Conservation (phyloP, 192 early-diverging fungal species). For the Endogone sp. region DNA sequence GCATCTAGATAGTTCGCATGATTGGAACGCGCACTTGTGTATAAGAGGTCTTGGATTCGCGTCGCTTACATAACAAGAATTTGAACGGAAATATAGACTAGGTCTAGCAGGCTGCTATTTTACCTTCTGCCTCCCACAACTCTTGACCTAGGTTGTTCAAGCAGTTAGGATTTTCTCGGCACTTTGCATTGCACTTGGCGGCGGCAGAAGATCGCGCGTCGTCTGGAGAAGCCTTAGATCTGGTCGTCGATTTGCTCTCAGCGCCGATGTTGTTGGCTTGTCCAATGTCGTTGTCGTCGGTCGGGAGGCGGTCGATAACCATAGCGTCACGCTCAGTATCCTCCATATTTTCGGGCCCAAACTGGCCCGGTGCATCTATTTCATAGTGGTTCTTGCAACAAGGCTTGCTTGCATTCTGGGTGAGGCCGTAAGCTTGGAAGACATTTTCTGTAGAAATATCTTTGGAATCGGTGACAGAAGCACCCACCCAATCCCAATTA, state of each 20-base stretch:
- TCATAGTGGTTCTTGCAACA: not conserved
- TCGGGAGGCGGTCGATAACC: not conserved
- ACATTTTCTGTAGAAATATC: not conserved
- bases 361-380: too few relatives aligned
- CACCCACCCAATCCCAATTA: not conserved
- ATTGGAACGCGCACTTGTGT: not conserved
- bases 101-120: too few relatives aligned
- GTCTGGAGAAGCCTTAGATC: too few relatives aligned
- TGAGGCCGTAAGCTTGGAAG: not conserved
- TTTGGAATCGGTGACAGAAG: not conserved
- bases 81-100: too few relatives aligned
- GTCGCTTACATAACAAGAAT: not conserved
- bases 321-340: not conserved
- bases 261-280: not conserved
- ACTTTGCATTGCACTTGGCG: not conserved
- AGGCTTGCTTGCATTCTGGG: not conserved
- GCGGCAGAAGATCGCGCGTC: not conserved
- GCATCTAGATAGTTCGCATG: not conserved
- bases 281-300: not conserved
- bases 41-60: not conserved
- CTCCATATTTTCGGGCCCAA: not conserved
- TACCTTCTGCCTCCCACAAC: conserved; percentile 33
- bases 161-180: conserved; percentile 35
- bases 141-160: conserved; percentile 29
- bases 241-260: not conserved